Percentiles rank a stretch among this genome's conserved stretches.
phyloP scores from a whole-genome alignment of 805 yeast species.

The Wickerhamomyces bisporus region DNA sequence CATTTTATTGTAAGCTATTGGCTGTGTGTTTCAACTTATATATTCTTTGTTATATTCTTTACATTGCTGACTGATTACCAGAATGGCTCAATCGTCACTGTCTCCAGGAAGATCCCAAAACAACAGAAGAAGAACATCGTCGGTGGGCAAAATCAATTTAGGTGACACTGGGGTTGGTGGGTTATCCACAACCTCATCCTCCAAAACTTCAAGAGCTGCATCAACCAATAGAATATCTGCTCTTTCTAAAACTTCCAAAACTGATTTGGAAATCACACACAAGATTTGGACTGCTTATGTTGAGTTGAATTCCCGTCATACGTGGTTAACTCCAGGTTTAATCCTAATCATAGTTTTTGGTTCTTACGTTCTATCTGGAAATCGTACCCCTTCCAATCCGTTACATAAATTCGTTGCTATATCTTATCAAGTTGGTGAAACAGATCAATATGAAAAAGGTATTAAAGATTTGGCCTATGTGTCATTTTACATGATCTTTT shows the following conservation, averaged over 20 bases:
- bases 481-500: constrained; percentile 72
- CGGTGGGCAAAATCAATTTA: constrained; percentile 67
- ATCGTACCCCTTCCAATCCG: constrained; percentile 53
- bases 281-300: constrained; percentile 54
- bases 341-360: constrained; percentile 37
- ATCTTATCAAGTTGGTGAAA: constrained; percentile 57
- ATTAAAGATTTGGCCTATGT: constrained; percentile 76
- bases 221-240: constrained; percentile 31
- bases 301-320: constrained; percentile 51
- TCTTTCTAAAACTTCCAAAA: constrained; percentile 27
- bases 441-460: constrained; percentile 85
- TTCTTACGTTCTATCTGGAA: constrained; percentile 50
- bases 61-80: no score
- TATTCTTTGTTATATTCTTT: no score
- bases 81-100: no score
- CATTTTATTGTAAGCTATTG: no score
- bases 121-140: constrained; percentile 47
- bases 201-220: constrained; percentile 36
- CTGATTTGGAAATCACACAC: constrained; percentile 48
- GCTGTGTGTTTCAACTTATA: no score
- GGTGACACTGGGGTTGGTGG: constrained; percentile 72
- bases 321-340: constrained; percentile 69
- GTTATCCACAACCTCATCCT: constrained; percentile 58
- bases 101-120: neutral
- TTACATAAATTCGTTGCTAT: constrained; percentile 59